A percentile compares a stretch with the other conserved stretches of the same genome.
Evolutionary conservation across 495 filamentous ascomycete species (phyloP).

Genomic region (Penicillium pulvis): DNA sequence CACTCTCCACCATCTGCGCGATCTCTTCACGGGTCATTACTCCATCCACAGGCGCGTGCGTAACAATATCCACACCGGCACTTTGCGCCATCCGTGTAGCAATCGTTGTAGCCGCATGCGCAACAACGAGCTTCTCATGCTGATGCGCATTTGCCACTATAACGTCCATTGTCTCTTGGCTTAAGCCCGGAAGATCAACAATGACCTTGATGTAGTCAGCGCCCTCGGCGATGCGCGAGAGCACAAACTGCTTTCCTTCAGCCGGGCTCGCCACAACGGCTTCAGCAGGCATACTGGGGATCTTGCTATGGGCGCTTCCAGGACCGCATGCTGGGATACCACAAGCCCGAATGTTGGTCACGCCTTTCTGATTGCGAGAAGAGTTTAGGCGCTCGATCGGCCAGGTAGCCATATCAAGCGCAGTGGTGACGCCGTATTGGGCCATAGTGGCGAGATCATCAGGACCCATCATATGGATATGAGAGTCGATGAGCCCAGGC

Average conservation of each 20-base stretch:
- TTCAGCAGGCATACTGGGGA: conserved; percentile 4
- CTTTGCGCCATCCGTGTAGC: not conserved
- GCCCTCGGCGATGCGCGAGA: conserved; percentile 4
- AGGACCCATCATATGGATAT: not conserved
- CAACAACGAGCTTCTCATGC: conserved; percentile 7
- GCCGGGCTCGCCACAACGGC: not conserved
- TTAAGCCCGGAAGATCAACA: conserved; percentile 2
- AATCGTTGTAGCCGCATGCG: conserved; percentile 4
- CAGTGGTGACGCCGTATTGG: conserved; percentile 10
- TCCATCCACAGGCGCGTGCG: conserved; percentile 9
- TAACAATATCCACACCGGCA: conserved; percentile 1
- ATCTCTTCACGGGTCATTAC: not conserved
- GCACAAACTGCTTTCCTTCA: conserved; percentile 3
- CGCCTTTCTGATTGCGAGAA: conserved; percentile 1
- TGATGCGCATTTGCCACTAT: conserved; percentile 3
- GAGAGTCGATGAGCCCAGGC: conserved; percentile 4
- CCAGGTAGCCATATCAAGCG: conserved; percentile 14
- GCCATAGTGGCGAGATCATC: not conserved
- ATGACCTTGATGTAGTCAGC: conserved; percentile 13
- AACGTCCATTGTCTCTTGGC: conserved; percentile 11
- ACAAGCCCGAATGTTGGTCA: conserved; percentile 9
- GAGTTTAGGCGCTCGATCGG: conserved; percentile 1
- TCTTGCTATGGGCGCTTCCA: conserved; percentile 3
- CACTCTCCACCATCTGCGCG: not conserved
- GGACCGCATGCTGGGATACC: conserved; percentile 1